Base-by-base conservation (phyloP, 306 rosid genomes). In the Prunus campanulata region DNA sequence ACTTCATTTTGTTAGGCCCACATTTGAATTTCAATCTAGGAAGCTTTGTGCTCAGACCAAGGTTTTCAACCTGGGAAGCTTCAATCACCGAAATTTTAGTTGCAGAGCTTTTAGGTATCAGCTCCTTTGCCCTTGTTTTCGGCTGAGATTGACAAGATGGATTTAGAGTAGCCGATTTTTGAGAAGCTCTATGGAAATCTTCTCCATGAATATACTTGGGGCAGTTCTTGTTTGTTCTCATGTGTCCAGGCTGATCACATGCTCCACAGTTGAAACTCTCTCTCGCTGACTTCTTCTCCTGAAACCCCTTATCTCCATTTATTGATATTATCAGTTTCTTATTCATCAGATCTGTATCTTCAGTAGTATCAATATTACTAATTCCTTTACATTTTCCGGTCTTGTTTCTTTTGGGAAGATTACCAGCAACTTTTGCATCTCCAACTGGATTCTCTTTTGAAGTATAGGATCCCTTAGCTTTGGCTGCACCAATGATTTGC, bases 211-310 rank as follows among this genome's bases (percentile, higher is more conserved):
- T 54, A 54, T 90, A 93, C 85, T 86, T 90, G 54, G 97, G 98
- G 85, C 97, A 91, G 81, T 93, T 90, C 86, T 88, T 91, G 89
- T 93, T 93, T 6, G 97, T 93, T 59, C 96, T 89, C 97, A 90
- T 93, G 73, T 93, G 98, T 85, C 98, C 97, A 83, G 82, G 83
- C 96, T 91, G 93, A 80, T 96, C 96, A 82, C 97, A 91, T 66
- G 93, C 93, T 79, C 97, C 96, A 81, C 98, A 91, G 25, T 88
- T 89, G 32, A 91, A 90, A 79, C 82, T 88, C 70, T 90, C 93
- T 85, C 98, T 84, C 8, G 93, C 86, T 16, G 93, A 84, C 80
- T 93, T 93, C 83, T 90, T 91, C 89, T 90, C 93, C 84, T 90
- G 88, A 68, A 83, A 90, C 80, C 85, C 86, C 96, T 89, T 89